Percentiles rank a stretch among this genome's conserved stretches.
phyloP scores from a whole-genome alignment of 768 basidiomycete species.

The Auriculariales sp. region DNA sequence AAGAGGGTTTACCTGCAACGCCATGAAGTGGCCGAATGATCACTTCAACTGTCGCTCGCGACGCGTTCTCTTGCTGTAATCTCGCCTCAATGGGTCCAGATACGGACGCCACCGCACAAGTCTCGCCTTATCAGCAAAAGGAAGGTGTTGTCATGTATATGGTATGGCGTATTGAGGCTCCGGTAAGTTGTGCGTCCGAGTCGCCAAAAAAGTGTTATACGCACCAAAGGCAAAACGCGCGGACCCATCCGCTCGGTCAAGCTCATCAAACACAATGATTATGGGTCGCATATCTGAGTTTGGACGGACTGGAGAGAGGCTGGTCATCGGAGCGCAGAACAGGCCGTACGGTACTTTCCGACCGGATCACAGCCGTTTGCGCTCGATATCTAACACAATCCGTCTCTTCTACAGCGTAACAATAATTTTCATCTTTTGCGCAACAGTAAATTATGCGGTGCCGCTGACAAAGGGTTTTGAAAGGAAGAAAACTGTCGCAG shows the following conservation, averaged over 20 bases:
- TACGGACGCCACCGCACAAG: constrained; percentile 45
- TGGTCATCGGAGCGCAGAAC: constrained; percentile 22
- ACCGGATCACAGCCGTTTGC: background rate
- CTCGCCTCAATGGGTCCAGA: constrained; percentile 75
- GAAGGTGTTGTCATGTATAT: constrained; percentile 17
- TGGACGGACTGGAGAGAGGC: too few species aligned
- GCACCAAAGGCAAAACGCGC: constrained; percentile 55
- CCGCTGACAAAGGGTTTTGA: too few species aligned
- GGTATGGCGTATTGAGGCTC: constrained; percentile 1
- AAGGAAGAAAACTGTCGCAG: too few species aligned
- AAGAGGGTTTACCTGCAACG: constrained; percentile 28
- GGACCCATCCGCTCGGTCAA: constrained; percentile 65
- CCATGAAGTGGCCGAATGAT: constrained; percentile 52
- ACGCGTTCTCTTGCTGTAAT: constrained; percentile 50
- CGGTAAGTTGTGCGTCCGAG: too few species aligned
- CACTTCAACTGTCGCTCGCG: constrained; percentile 63
- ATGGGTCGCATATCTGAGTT: constrained; percentile 22
- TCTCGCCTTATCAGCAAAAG: constrained; percentile 19
- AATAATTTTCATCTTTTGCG: too few species aligned
- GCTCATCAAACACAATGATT: constrained; percentile 36
- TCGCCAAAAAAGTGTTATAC: constrained; percentile 4
- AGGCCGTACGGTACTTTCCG: constrained; percentile 4
- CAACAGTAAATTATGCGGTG: too few species aligned
- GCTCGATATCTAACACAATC: background rate
- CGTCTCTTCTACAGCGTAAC: too few species aligned